These are phyloP conservation scores for Sedum album DNA, from an alignment of 164 flowering plant species.

Conservation along the genomic window DNA sequence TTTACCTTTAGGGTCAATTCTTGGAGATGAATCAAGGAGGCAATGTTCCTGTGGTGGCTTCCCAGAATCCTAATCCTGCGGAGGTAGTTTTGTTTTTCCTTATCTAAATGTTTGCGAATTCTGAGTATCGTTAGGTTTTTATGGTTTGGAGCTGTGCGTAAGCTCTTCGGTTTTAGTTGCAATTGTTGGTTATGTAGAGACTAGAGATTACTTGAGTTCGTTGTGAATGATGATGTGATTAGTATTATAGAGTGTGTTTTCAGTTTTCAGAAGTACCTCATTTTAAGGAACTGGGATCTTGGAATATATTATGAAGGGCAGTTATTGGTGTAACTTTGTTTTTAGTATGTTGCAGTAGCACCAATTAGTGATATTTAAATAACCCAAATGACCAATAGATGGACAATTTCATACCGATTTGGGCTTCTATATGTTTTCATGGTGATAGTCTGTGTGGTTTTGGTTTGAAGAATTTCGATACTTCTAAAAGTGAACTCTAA, in stretches of 20 bases:
- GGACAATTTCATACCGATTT: background rate
- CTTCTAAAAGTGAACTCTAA: background rate
- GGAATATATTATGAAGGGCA: background rate
- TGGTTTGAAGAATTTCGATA: background rate
- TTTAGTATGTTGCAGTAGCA: background rate
- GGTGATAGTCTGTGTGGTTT: background rate
- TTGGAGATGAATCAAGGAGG: slow-evolving; percentile 9
- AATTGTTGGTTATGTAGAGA: no score
- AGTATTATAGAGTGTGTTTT: background rate
- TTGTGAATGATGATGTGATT: background rate
- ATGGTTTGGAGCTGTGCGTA: background rate
- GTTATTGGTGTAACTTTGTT: background rate
- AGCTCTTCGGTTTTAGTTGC: no score
- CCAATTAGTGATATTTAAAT: no score
- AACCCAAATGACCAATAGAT: background rate
- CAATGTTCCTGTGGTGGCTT: background rate
- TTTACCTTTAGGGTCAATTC: background rate
- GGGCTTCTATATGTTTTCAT: background rate
- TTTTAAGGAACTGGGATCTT: no score
- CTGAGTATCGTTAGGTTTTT: background rate
- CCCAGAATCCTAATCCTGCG: background rate
- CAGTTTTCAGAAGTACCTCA: no score
- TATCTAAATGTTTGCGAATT: background rate
- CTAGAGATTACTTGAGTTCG: no score
- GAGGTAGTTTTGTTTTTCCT: background rate